Conservation (phyloP, 768 basidiomycete genomes). For the Royoungia palumana region DNA sequence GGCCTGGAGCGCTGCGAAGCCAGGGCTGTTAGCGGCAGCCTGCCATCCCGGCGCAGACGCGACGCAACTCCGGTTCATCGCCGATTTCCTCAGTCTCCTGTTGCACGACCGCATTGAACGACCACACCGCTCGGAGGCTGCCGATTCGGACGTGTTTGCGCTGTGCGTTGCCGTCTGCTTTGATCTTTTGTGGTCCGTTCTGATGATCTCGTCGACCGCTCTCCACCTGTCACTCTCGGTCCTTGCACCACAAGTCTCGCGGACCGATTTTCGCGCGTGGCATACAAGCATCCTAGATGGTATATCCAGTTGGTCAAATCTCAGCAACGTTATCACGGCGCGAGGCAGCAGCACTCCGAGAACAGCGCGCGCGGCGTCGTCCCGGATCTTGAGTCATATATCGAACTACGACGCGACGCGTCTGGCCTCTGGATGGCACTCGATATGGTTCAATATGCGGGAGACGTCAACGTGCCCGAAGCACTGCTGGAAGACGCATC, state of each 20-base stretch:
- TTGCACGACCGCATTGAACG: slow-evolving; percentile 34
- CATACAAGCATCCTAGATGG: slow-evolving; percentile 39
- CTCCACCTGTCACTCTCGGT: too few relatives aligned
- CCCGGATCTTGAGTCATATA: slow-evolving; percentile 46
- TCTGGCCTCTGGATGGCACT: slow-evolving; percentile 50
- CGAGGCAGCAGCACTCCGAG: slow-evolving; percentile 30
- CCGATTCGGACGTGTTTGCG: slow-evolving; percentile 8
- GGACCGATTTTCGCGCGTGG: slow-evolving; percentile 34
- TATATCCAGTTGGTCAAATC: slow-evolving; percentile 38
- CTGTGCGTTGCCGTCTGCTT: slow-evolving; percentile 18
- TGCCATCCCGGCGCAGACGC: slow-evolving; percentile 58
- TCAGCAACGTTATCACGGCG: slow-evolving; percentile 33
- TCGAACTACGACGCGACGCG: slow-evolving; percentile 44
- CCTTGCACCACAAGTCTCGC: slow-evolving; percentile 32
- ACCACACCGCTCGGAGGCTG: slow-evolving; percentile 5
- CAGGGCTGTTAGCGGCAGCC: slow-evolving; percentile 54
- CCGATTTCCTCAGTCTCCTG: slow-evolving; percentile 48
- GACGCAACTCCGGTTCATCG: slow-evolving; percentile 50
- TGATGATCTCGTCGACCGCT: slow-evolving; percentile 10
- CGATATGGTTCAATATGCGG: slow-evolving; percentile 50
- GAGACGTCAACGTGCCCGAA: slow-evolving; percentile 41
- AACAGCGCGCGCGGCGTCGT: slow-evolving; percentile 19
- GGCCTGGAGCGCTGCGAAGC: slow-evolving; percentile 31
- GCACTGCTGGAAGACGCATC: slow-evolving; percentile 22
- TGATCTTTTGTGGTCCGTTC: not conserved